Evolutionary conservation across 75 land plant genomes (phyloP), one percentile per base, ranked within the genome.

Genomic region (Picea sitchensis): DNA sequence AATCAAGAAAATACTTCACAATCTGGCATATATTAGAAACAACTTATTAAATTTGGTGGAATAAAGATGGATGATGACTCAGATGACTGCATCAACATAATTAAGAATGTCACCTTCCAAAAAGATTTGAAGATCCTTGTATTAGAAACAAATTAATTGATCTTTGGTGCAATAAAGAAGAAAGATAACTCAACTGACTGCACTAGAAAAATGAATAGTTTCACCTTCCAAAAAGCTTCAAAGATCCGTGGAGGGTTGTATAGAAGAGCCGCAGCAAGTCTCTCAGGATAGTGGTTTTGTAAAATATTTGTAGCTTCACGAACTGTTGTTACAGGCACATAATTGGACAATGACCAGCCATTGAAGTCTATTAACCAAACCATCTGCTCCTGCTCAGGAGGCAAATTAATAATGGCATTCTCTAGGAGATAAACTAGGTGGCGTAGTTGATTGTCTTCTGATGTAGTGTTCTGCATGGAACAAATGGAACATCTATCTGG

Each of bases 231-330:
- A 75, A 96, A 95, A 5, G 94, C 69, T 77, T 93, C 89, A 82
- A 95, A 96, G 20, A 95, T 82, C 64, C 88, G 79, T 11, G 99
- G 99, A n/a, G 99, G 95, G 77, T 90, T 95, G 75, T 88, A 95
- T 9, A 96, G 89, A 69, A 95, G 72, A 0, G 89, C 88, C 67
- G 83, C 47, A 13, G 78, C 85, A 12, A 95, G 90, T 87, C 99
- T 90, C 85, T 96, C 96, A 0, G 99, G 99, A 79, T 96, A 96
- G 80, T 95, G 93, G 76, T 85, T 96, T 80, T 95, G 99, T 78
- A 95, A 65, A 64, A 96, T 87, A 81, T 90, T 74, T 65, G 78
- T 75, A 71, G 90, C 89, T 65, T 93, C 99, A 21, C 94, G 88
- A 21, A 92, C 86, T 47, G 91, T 84, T 44, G 78, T 91, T 61